phyloP scores from a whole-genome alignment of 306 rosid genomes.

The Dicorynia guianensis region DNA sequence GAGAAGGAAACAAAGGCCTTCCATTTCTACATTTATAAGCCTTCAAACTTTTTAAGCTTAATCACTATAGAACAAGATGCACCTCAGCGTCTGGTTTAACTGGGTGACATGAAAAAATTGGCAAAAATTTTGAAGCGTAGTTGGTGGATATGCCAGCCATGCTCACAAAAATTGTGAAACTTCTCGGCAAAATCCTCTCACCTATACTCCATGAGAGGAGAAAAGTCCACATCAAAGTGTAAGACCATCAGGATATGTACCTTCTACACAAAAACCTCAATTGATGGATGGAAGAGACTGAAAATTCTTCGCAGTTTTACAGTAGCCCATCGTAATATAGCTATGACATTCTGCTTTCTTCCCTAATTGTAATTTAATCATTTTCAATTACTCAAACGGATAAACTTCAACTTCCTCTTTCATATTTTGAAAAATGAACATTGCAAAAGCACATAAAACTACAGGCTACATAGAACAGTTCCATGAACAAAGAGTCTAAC shows the following conservation, averaged over 20 bases:
- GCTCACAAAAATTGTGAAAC: slow-evolving; percentile 19
- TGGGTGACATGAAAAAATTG: slow-evolving; percentile 8
- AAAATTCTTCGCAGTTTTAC: neutral
- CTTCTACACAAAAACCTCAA: neutral
- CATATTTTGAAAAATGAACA: slow-evolving; percentile 10
- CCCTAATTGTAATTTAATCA: neutral
- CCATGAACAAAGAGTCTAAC: slow-evolving; percentile 24
- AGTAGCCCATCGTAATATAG: neutral
- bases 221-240: neutral
- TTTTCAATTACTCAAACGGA: neutral
- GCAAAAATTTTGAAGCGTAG: neutral
- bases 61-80: neutral
- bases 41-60: neutral
- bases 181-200: slow-evolving; percentile 5
- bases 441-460: slow-evolving; percentile 4
- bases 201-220: neutral
- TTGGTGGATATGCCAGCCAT: neutral
- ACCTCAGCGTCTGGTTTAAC: neutral
- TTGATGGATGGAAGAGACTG: neutral
- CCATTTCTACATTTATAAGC: neutral
- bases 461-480: slow-evolving; percentile 21
- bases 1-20: neutral
- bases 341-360: slow-evolving; percentile 2
- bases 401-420: slow-evolving; percentile 12
- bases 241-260: neutral